Conservation (phyloP, 768 basidiomycete species). For the Mycena epipterygia region DNA sequence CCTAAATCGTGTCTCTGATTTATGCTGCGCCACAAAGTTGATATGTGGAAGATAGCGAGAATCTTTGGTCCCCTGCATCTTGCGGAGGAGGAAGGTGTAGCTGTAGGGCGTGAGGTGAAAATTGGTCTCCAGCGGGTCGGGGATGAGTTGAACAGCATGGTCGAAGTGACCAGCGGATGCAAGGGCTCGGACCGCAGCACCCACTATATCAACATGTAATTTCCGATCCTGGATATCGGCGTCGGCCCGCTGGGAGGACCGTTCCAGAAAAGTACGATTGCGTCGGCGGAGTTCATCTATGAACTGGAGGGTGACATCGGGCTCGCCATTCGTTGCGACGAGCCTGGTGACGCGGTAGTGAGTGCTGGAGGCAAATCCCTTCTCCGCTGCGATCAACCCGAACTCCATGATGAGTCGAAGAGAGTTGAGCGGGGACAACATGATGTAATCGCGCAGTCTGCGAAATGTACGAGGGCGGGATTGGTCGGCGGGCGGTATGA, state of each 20-base stretch:
- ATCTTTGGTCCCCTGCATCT: conserved; percentile 32
- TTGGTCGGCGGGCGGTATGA: conserved; percentile 52
- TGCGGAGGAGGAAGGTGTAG: conserved; percentile 50
- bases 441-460: conserved; percentile 37
- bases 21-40: conserved; percentile 24
- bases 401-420: conserved; percentile 57
- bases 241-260: conserved; percentile 5
- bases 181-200: conserved; percentile 57
- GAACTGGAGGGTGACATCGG: conserved; percentile 52
- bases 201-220: conserved; percentile 38
- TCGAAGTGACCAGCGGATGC: conserved; percentile 52
- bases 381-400: conserved; percentile 58
- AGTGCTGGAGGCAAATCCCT: conserved; percentile 55
- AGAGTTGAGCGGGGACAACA: conserved; percentile 47
- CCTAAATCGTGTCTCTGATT: conserved; percentile 5
- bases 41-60: conserved; percentile 25
- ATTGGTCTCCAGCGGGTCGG: conserved; percentile 44
- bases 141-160: conserved; percentile 63
- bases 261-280: conserved; percentile 38
- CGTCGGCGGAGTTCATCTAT: conserved; percentile 50
- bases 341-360: conserved; percentile 48
- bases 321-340: conserved; percentile 54
- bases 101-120: conserved; percentile 52
- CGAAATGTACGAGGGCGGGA: conserved; percentile 26
- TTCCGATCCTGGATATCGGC: conserved; percentile 24